Evolutionary conservation across 2,329 filamentous ascomycete genomes (phyloP).

Genomic region (Colletotrichum sojae): DNA sequence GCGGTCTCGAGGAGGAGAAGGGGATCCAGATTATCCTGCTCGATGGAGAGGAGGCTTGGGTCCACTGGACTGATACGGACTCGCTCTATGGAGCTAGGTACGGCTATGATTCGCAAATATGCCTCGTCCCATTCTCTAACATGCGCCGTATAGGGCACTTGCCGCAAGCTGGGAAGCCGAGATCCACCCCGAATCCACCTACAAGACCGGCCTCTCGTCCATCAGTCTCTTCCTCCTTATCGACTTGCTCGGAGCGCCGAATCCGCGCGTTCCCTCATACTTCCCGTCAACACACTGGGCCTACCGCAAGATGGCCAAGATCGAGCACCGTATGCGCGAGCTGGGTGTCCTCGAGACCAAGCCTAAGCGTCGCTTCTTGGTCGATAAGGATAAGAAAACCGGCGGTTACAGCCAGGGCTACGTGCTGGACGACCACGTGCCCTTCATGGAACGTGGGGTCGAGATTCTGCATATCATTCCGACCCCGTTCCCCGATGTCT

Average conservation of each 20-base stretch:
- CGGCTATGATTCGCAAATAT: slow-evolving; percentile 38
- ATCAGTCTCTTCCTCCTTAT: slow-evolving; percentile 94
- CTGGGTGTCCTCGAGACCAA: slow-evolving; percentile 76
- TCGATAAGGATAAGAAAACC: slow-evolving; percentile 70
- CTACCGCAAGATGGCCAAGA: slow-evolving; percentile 80
- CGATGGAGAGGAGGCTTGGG: slow-evolving; percentile 95
- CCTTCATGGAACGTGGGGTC: slow-evolving; percentile 89
- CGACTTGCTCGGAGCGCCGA: slow-evolving; percentile 82
- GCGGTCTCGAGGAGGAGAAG: slow-evolving; percentile 78
- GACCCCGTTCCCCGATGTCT: slow-evolving; percentile 83
- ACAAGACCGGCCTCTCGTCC: slow-evolving; percentile 79
- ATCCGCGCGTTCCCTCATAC: slow-evolving; percentile 84
- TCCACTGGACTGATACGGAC: slow-evolving; percentile 83
- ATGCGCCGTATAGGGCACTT: slow-evolving; percentile 66
- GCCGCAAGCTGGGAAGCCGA: slow-evolving; percentile 85
- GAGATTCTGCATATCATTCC: slow-evolving; percentile 93
- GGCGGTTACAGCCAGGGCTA: slow-evolving; percentile 61
- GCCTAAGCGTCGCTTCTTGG: slow-evolving; percentile 71
- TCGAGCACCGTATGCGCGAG: slow-evolving; percentile 81
- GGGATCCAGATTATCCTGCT: slow-evolving; percentile 92
- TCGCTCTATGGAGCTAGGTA: slow-evolving; percentile 91
- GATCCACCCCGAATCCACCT: slow-evolving; percentile 80
- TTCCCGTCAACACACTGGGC: slow-evolving; percentile 95
- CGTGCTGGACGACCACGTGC: slow-evolving; percentile 90
- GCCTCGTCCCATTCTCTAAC: slow-evolving; percentile 5